Conservation (phyloP, 2,329 filamentous ascomycete species). For the Cytospora paraplurivora region DNA sequence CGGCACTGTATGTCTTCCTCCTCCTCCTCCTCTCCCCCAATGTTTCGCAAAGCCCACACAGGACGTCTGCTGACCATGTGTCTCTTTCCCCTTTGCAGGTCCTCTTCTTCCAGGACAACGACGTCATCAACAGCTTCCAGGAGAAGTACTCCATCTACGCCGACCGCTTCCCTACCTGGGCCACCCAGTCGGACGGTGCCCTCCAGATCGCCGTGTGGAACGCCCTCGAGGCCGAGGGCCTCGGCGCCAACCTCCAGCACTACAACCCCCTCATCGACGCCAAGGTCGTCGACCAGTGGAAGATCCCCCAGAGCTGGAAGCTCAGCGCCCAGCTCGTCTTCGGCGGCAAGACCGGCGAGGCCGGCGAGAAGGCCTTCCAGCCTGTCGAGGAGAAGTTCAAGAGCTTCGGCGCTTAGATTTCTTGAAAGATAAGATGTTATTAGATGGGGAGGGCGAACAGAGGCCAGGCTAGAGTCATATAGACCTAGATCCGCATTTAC, state of each 20-base stretch:
- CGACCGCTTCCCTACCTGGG: conserved; percentile 78
- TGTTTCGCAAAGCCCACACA: conserved; percentile 3
- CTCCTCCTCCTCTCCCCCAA: conserved; percentile 7
- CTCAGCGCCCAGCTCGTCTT: conserved; percentile 86
- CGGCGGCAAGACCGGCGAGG: conserved; percentile 60
- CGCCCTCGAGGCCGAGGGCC: conserved; percentile 78
- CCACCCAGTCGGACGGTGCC: conserved; percentile 77
- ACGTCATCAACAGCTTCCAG: conserved; percentile 66
- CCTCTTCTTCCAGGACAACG: conserved; percentile 83
- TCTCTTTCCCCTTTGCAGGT: conserved; percentile 47
- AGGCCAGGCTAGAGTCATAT: neutral
- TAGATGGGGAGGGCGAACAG: neutral
- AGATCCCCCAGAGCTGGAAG: conserved; percentile 71
- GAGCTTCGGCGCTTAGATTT: conserved; percentile 56
- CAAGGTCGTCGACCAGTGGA: conserved; percentile 69
- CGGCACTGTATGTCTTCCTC: conserved; percentile 65
- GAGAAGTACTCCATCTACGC: conserved; percentile 72
- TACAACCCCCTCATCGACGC: conserved; percentile 86
- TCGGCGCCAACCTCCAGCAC: conserved; percentile 89
- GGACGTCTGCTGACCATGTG: neutral
- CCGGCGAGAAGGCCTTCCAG: conserved; percentile 65
- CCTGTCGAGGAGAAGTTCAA: conserved; percentile 69
- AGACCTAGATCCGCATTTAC: neutral
- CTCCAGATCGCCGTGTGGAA: conserved; percentile 81
- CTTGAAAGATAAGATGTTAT: too few species aligned